Base-by-base conservation (phyloP, 371 early-diverging fungal genomes). In the Mucor irregularis region DNA sequence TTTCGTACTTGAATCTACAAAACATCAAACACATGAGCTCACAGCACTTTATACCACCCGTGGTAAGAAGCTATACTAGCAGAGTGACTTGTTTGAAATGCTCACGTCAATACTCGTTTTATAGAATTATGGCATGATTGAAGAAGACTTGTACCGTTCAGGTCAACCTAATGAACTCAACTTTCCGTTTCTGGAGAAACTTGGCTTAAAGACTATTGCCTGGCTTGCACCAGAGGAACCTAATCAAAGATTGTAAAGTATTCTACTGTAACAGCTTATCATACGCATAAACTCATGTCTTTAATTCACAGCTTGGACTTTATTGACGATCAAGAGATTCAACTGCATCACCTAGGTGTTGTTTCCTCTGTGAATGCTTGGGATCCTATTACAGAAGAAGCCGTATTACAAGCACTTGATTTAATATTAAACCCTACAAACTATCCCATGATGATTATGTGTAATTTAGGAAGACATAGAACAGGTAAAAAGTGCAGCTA, bases 131-230 rank as follows among this genome's bases (percentile, higher is more conserved):
- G 97, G 97, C 19, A 89, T 95, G 84, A 90, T 95, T 40, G 97
- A 98, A 71, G 96, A 96, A 66, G 91, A 95, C 65, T 82, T 97
- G 8, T 98, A 95, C 74, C 86, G 97, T 44, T 95, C 94, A 19
- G 98, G 97, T n/a, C 96, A 96, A 69, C 97, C 98, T 5, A 96
- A 96, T 66, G 97, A 98, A 71, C 84, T 97, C 51, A 98, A 96
- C 78, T 97, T 96, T 69, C 98, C 97, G 0, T 96, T 96, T 58
- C 80, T 97, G 51, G 97, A 96, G 59, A 93, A 91, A 64, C 88
- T 98, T 1, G 95, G 92, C 0, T 79, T 98, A 47, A 90, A 90
- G 50, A 92, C 94, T 6, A 89, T 98, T 29, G 84, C 94, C 0
- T 97, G 92, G 87, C 84, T 98, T 16, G 96, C 97, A 10, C 93